A percentile compares a stretch with the other conserved stretches of the same genome.
Evolutionary conservation across 805 yeast species (phyloP).

Genomic region (Candida xyloterini): DNA sequence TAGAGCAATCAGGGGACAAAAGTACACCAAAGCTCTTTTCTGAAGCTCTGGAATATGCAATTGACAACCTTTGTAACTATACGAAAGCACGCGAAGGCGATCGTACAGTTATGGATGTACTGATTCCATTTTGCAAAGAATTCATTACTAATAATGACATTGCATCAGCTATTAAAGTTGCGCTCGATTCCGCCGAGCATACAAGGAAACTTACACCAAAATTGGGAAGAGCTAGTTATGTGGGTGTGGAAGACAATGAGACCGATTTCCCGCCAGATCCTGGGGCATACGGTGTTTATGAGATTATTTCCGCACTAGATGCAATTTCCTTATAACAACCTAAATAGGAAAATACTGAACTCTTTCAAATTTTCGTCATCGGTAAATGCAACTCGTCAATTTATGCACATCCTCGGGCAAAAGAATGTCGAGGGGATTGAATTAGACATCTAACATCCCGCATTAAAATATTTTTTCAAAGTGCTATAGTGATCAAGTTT

Average conservation of each 20-base stretch:
- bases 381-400: too few species aligned
- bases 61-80: conserved; percentile 31
- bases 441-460: too few species aligned
- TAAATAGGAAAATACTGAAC: too few species aligned
- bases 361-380: too few species aligned
- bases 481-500: too few species aligned
- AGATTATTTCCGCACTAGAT: conserved; percentile 29
- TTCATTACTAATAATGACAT: conserved; percentile 26
- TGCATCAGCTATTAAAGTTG: conserved; percentile 26
- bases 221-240: conserved; percentile 39
- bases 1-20: conserved; percentile 5
- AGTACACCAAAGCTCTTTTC: conserved; percentile 21
- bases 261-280: conserved; percentile 38
- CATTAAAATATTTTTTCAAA: too few species aligned
- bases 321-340: not conserved
- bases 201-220: conserved; percentile 35
- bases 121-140: conserved; percentile 34
- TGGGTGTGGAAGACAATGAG: conserved; percentile 30
- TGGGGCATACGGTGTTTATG: conserved; percentile 40
- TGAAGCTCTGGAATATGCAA: conserved; percentile 25
- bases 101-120: conserved; percentile 40
- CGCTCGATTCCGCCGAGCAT: conserved; percentile 35
- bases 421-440: too few species aligned
- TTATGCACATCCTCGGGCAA: too few species aligned
- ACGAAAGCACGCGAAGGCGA: conserved; percentile 39